Conservation (phyloP, 148 eudicot genomes). For the Rheum nobile region DNA sequence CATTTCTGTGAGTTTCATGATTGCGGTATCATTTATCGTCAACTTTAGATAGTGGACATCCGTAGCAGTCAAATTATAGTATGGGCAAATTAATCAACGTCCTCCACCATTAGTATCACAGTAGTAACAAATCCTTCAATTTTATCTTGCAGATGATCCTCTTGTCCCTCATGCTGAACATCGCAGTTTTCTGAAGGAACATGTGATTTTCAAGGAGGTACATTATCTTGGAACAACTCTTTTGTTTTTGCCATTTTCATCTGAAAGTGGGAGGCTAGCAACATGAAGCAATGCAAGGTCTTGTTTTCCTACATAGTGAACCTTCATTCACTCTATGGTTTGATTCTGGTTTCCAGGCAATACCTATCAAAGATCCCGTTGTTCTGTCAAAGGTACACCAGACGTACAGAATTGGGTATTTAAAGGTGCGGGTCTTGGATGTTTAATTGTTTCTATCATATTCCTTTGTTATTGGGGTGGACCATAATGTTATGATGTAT, state of each 20-base stretch:
- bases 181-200: constrained; percentile 72
- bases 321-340: neutral
- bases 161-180: constrained; percentile 54
- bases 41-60: neutral
- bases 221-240: neutral
- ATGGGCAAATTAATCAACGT: neutral
- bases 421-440: constrained; percentile 43
- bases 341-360: constrained; percentile 37
- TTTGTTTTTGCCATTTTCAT: neutral
- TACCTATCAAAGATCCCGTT: constrained; percentile 73
- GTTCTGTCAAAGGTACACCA: constrained; percentile 93
- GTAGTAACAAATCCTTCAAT: neutral
- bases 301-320: neutral
- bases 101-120: neutral
- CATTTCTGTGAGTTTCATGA: neutral
- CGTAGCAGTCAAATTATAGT: neutral
- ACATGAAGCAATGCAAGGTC: neutral
- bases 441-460: constrained; percentile 9
- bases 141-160: constrained; percentile 62
- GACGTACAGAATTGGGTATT: constrained; percentile 76
- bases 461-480: neutral
- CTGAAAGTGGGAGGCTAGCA: neutral
- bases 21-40: neutral
- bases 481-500: neutral
- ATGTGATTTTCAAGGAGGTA: constrained; percentile 95